phyloP scores from a whole-genome alignment of 768 basidiomycete genomes.

The Psilocybe sp. region DNA sequence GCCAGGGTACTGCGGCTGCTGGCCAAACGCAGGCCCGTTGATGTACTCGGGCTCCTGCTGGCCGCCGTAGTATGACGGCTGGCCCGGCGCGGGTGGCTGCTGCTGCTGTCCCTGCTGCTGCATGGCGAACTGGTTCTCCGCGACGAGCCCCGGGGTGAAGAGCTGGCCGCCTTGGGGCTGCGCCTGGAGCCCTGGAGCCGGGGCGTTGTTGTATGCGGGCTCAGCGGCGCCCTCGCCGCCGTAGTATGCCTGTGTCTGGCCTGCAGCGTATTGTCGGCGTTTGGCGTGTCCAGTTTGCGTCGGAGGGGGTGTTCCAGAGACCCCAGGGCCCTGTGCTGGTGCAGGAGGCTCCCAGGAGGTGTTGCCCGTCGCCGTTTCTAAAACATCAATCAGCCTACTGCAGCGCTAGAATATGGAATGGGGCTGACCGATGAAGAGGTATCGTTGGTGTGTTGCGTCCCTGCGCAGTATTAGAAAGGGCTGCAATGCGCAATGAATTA shows the following conservation, averaged over 20 bases:
- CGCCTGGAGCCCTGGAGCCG: slow-evolving; percentile 34
- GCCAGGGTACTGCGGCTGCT: slow-evolving; percentile 28
- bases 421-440: slow-evolving; percentile 83
- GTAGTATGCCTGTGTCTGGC: slow-evolving; percentile 90
- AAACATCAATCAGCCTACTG: slow-evolving; percentile 14
- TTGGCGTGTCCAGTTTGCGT: slow-evolving; percentile 55
- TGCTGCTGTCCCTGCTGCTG: slow-evolving; percentile 58
- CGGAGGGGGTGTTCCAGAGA: slow-evolving; percentile 41
- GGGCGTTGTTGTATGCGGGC: slow-evolving; percentile 39
- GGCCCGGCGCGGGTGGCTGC: slow-evolving; percentile 19
- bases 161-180: slow-evolving; percentile 53
- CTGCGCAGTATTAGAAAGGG: slow-evolving; percentile 37
- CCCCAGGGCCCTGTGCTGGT: slow-evolving; percentile 42
- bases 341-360: slow-evolving; percentile 89
- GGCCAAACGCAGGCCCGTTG: slow-evolving; percentile 37
- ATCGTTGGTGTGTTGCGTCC: slow-evolving; percentile 78
- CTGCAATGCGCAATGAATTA: slow-evolving; percentile 3
- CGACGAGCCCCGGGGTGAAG: slow-evolving; percentile 82
- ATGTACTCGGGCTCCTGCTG: slow-evolving; percentile 46
- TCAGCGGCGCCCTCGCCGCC: slow-evolving; percentile 45
- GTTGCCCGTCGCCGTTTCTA: slow-evolving; percentile 81
- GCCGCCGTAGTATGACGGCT: slow-evolving; percentile 38
- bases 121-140: slow-evolving; percentile 62
- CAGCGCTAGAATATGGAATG: slow-evolving; percentile 11
- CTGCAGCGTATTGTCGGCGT: slow-evolving; percentile 91